Evolutionary conservation across 164 flowering plant species (phyloP), one percentile per base, ranked within the genome.

Genomic region (Akebia trifoliata): DNA sequence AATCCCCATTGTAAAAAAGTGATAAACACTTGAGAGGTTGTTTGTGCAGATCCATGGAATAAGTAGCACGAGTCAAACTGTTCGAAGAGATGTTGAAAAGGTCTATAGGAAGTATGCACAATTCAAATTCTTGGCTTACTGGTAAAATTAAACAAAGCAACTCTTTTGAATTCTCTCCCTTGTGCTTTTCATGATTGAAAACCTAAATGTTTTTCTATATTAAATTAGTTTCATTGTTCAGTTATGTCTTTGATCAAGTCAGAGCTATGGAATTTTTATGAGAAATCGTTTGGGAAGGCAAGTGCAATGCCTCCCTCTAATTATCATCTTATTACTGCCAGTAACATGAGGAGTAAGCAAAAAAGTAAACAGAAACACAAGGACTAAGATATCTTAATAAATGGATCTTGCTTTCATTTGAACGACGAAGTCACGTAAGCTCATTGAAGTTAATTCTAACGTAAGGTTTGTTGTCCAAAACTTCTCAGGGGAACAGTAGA

Each of bases 191-290:
- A n/a, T n/a, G n/a, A 2, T 42, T 40, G 12, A 14, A 17, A 8
- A 8, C 37, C 12, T 0, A 44, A 2, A 14, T 4, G 4, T 37
- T 36, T 38, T 40, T 18, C 4, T 22, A 14, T 22, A 39, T 10
- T 28, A 17, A 28, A 43, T 35, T 29, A 4, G 7, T 6, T 22
- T 38, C 30, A 8, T 44, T 52, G 36, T n/a, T n/a, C n/a, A n/a
- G n/a, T n/a, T n/a, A n/a, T 51, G 15, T 46, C 38, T 50, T n/a
- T 55, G 15, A 54, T 24, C 80, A 83, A 85, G 89, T 72, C 72
- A 42, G 89, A 83, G 62, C 7, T 83, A 3, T 81, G 82, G 89
- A 46, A 70, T 20, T 81, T 68, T 52, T 83, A 83, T 30, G 89
- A 75, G 62, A 63, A 70, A 57, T 46, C 66, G 26, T 83, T 81